phyloP scores from a whole-genome alignment of 768 basidiomycete genomes.

The Suillus subluteus region DNA sequence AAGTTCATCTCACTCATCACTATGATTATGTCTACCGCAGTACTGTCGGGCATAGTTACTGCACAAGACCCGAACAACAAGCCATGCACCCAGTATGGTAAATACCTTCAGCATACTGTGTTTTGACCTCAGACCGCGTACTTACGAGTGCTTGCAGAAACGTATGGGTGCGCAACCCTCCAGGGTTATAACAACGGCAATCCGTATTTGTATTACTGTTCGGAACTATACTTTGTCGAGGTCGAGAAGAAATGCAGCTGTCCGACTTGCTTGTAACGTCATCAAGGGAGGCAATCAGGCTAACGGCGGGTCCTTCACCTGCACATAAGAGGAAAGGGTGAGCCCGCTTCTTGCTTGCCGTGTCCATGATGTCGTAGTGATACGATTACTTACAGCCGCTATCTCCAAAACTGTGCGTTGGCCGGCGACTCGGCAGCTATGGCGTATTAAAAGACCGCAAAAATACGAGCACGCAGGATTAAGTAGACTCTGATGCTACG shows the following conservation, averaged over 20 bases:
- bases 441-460: too few species aligned
- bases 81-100: background rate
- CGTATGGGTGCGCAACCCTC: background rate
- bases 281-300: too few species aligned
- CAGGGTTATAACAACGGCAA: background rate
- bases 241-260: background rate
- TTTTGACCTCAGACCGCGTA: background rate
- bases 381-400: too few species aligned
- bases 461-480: too few species aligned
- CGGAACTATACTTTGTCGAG: background rate
- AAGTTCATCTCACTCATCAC: background rate
- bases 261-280: background rate
- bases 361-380: background rate
- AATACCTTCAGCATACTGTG: background rate
- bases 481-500: too few species aligned
- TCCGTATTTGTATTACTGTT: background rate
- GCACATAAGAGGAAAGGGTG: too few species aligned
- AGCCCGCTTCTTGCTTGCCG: background rate
- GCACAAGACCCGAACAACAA: background rate
- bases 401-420: too few species aligned
- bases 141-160: background rate
- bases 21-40: background rate
- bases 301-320: too few species aligned
- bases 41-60: too few species aligned
- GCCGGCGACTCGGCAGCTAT: too few species aligned